Evolutionary conservation across 768 basidiomycete genomes (phyloP), one percentile per base, ranked within the genome.

Genomic region (Sistotremastrum suecicum): DNA sequence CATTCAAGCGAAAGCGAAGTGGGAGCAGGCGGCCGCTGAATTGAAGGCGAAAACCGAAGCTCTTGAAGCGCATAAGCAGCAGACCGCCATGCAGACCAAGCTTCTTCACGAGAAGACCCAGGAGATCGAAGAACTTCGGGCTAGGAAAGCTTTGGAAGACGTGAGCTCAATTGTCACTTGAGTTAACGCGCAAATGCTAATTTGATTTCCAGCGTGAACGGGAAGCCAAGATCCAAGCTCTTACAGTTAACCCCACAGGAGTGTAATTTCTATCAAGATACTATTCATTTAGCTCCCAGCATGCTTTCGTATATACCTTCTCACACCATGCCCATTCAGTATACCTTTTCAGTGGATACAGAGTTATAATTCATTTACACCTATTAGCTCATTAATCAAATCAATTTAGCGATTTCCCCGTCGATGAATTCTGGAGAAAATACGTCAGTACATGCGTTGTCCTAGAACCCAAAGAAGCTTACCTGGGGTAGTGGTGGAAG

Each of bases 401-500:
- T 53, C 44, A 83, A 66, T 60, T 79, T 81, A 47, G 73, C 74
- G 37, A 89, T 65, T 46, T 76, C 76, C 37, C 60, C 60, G 40
- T 76, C 81, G 48, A 89, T 75, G 8, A 70, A 65, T 11, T 71
- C 66, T 29, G 20, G 20, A 20, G 20, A 20, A 20, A 20, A 20
- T 20, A 20, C 20, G 20, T 20, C 20, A 20, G 20, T 20, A 20
- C 20, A 20, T 20, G 20, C 20, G 20, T 20, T 20, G 20, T 20
- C 20, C 20, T 20, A 20, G 20, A 20, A 20, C 20, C 20, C 20
- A 20, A 20, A 20, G 20, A 20, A 57, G 58, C 10, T 33, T 33
- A 20, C 20, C 42, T 29, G 83, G 83, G 3, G 78, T 70, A 2
- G 83, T 86, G 9, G 79, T 83, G 11, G 81, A 80, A 4, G 80